Evolutionary conservation across 768 basidiomycete genomes (phyloP).

Genomic region (Coprinellus aureogranulatus): DNA sequence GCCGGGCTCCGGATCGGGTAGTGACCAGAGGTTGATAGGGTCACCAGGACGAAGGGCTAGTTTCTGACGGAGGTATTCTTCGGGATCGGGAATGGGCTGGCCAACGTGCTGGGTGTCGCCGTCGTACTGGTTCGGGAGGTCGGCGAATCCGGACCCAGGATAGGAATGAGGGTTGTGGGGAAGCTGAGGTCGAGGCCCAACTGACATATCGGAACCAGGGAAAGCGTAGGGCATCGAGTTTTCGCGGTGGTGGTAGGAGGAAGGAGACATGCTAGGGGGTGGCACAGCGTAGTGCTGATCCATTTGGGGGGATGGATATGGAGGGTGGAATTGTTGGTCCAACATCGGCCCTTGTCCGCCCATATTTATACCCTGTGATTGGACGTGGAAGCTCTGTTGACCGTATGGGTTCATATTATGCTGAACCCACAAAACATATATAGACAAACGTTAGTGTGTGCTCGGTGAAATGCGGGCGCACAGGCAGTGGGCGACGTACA

Average conservation of each 20-base stretch:
- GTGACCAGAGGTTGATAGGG: constrained; percentile 31
- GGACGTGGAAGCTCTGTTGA: neutral
- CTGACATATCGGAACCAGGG: neutral
- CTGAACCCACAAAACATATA: no score
- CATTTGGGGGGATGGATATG: constrained; percentile 1
- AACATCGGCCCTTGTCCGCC: neutral
- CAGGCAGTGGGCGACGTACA: neutral
- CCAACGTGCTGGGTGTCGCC: neutral
- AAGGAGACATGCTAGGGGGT: neutral
- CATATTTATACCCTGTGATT: neutral
- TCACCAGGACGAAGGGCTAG: constrained; percentile 30
- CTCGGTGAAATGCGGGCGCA: no score
- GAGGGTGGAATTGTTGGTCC: neutral
- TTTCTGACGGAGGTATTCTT: constrained; percentile 42
- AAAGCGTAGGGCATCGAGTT: constrained; percentile 1
- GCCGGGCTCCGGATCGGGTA: constrained; percentile 40
- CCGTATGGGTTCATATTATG: neutral
- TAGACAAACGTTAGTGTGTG: no score
- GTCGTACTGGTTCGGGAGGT: neutral
- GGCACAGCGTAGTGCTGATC: neutral
- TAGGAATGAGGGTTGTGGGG: neutral
- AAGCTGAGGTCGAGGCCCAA: neutral
- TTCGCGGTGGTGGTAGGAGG: neutral
- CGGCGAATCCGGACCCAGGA: neutral
- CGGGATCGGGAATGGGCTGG: constrained; percentile 33